Base-by-base conservation (phyloP, 352 stramenopile species). In the Phytopythium mirpurense region DNA sequence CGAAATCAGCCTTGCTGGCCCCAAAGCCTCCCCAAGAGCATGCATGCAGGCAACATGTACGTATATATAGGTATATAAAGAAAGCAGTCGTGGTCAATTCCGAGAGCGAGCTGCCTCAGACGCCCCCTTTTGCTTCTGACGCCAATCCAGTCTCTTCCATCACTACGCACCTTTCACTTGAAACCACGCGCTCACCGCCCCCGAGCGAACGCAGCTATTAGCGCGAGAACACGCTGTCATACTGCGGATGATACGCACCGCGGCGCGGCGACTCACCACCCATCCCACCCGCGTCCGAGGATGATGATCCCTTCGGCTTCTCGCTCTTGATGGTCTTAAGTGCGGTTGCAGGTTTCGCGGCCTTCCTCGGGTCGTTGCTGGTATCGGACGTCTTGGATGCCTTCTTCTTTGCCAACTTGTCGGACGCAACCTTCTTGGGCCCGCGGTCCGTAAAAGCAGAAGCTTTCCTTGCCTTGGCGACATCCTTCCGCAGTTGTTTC, bases 151-250 rank as follows among this genome's bases (percentile, higher is more conserved):
- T 32, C 29, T n/a, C n/a, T n/a, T n/a, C 29, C 29, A 32, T 5
- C 29, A 5, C 29, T 32, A 32, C 9, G 29, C 29, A 32, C 29
- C 32, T 10, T 45, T 9, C 40, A 5, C n/a, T 12, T 15, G 38
- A 43, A 41, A 18, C 18, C 36, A 11, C 9, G 14, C n/a, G n/a
- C n/a, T 19, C 15, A 11, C 16, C 6, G 36, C 29, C 29, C 5
- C 11, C 40, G 21, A 45, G 27, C 9, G 19, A 29, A 45, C 4
- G 23, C 24, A 21, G 34, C 0, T 11, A 41, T 35, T 83, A 84
- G 40, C 66, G 73, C 21, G 72, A 76, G 45, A 86, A 90, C 4
- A 88, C 68, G 49, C 62, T 88, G 57, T 90, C 79, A 51, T 86
- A 81, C 34, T 83, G 76, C 43, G 74, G 76, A 23, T 72, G 70